These are phyloP conservation scores for Elsinoe arachidis DNA, from an alignment of 2,329 filamentous ascomycete genomes.

Conservation along the genomic window DNA sequence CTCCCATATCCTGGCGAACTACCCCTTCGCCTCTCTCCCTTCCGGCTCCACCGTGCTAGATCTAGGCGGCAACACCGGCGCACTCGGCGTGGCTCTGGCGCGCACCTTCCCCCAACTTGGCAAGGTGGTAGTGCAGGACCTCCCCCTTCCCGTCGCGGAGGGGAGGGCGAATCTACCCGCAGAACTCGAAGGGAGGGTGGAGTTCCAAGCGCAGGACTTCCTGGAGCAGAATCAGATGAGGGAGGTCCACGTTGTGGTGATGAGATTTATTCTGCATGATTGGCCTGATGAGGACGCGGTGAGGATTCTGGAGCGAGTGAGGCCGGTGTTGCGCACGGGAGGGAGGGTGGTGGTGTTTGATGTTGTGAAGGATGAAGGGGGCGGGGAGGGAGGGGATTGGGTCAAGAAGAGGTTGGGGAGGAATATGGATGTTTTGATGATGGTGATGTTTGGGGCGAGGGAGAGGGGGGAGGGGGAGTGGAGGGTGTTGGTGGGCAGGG, in stretches of 20 bases:
- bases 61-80: slow-evolving; percentile 24
- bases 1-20: slow-evolving; percentile 55
- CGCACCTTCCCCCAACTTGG: slow-evolving; percentile 30
- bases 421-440: slow-evolving; percentile 26
- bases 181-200: neutral
- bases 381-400: neutral
- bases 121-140: slow-evolving; percentile 26
- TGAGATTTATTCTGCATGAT: slow-evolving; percentile 27
- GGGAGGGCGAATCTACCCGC: slow-evolving; percentile 13
- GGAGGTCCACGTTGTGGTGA: slow-evolving; percentile 28
- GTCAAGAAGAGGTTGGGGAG: neutral
- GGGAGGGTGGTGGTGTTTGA: neutral
- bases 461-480: slow-evolving; percentile 25
- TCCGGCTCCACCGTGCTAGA: slow-evolving; percentile 34
- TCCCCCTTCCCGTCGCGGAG: slow-evolving; percentile 20
- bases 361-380: neutral
- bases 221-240: slow-evolving; percentile 10
- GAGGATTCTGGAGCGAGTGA: slow-evolving; percentile 17
- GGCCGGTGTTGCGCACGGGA: neutral
- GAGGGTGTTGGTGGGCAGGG: slow-evolving; percentile 24
- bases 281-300: slow-evolving; percentile 26
- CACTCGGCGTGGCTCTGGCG: slow-evolving; percentile 28
- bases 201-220: neutral
- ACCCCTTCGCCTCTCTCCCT: slow-evolving; percentile 52
- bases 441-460: slow-evolving; percentile 29